Base-by-base conservation (phyloP, 306 rosid genomes). In the Inga laurina region DNA sequence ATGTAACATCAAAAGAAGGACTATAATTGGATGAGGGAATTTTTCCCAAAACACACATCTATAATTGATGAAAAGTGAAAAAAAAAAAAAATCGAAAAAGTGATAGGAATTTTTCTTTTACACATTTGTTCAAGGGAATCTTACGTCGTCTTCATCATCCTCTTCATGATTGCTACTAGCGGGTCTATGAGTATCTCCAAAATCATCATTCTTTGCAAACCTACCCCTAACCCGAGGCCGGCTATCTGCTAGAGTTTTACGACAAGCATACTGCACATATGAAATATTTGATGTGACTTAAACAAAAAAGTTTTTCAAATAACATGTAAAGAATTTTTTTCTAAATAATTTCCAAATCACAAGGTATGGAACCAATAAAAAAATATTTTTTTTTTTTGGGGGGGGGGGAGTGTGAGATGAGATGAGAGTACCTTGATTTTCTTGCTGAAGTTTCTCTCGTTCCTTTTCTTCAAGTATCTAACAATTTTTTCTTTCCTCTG, bases 201-300 rank as follows among this genome's bases (percentile, higher is more conserved):
- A 94, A 49, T 96, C 98, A 85, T 96, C 98, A 80, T 94, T 96
- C 89, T 96, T 96, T 0, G 99, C 99, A 79, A 96, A 96, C 82
- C 99, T 88, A 87, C 99, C 99, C 87, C 99, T 87, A 1, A 96
- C 99, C 78, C 99, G 92, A 9, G 99, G 99, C 16, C 99, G 71
- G 86, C 99, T 96, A 80, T 96, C 99, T 0, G 98, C 99, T 44
- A 96, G 87, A 22, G 98, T 96, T 91, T 96, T 96, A 14, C 99
- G 91, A 84, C 99, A 96, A 18, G 99, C 99, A 82, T 96, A 96
- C 98, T 96, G 94, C 90, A 84, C 13, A 35, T 59, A 15, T 15
- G 72, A 67, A 67, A 35, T 35, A 35, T 65, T 32, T 32, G 2
- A 65, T 14, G 11, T 32, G 44, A 65, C 43, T 14, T 15, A 7